Conservation (phyloP, 495 filamentous ascomycete species). For the Cercophora samala region DNA sequence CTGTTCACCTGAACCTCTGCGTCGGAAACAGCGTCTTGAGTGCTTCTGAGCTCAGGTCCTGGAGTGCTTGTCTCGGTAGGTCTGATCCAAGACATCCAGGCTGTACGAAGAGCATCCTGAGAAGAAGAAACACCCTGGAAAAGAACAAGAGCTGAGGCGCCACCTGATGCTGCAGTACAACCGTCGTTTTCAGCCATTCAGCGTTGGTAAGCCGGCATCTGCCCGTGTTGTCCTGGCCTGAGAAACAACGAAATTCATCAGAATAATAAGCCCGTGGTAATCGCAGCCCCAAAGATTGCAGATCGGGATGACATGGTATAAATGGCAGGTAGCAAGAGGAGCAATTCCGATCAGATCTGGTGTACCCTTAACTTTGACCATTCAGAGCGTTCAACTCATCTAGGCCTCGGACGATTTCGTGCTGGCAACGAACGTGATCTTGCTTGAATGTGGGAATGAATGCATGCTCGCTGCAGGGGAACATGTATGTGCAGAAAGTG, state of each 20-base stretch:
- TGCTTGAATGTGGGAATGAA: neutral
- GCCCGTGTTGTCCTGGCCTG: neutral
- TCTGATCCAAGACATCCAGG: neutral
- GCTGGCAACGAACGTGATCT: neutral
- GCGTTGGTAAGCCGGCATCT: neutral
- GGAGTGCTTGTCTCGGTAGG: neutral
- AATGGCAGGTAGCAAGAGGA: neutral
- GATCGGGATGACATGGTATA: neutral
- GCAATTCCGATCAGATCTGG: neutral
- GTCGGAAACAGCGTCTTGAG: conserved; percentile 1
- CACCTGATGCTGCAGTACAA: conserved; percentile 1
- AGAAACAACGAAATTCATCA: neutral
- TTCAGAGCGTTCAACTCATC: neutral
- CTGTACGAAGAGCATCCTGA: neutral
- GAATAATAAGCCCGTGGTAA: neutral
- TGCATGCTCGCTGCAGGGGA: neutral
- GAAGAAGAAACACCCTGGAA: neutral
- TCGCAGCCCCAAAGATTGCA: neutral
- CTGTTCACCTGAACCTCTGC: neutral
- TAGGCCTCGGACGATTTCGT: neutral
- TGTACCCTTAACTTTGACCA: neutral
- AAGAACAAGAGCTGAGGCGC: conserved; percentile 1
- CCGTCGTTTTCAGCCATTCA: neutral
- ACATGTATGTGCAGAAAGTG: neutral
- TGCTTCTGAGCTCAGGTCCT: neutral